phyloP scores from a whole-genome alignment of 1,139 yeast genomes.

The Hemisphaericaspora subhashii region DNA sequence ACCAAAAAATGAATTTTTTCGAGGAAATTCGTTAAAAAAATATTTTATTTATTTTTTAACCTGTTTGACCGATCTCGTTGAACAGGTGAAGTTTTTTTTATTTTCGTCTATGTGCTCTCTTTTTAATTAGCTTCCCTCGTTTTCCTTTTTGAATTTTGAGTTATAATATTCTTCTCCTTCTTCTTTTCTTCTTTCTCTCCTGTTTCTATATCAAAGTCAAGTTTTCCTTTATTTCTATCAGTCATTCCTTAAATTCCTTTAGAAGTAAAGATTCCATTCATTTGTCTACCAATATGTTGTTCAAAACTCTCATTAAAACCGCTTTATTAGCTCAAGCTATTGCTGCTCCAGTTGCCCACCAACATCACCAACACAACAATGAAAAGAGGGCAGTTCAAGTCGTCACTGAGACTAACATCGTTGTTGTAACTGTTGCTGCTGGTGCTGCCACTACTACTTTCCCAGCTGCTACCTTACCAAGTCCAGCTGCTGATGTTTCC shows the following conservation, averaged over 20 bases:
- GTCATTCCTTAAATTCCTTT: slow-evolving; percentile 12
- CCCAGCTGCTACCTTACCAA: slow-evolving; percentile 16
- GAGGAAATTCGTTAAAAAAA: not conserved
- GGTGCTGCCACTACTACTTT: slow-evolving; percentile 27
- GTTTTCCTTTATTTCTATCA: slow-evolving; percentile 10
- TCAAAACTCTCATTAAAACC: slow-evolving; percentile 41
- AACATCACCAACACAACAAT: slow-evolving; percentile 43
- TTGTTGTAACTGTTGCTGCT: slow-evolving; percentile 36
- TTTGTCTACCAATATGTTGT: slow-evolving; percentile 40
- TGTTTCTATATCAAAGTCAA: slow-evolving; percentile 3
- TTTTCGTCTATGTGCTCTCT: not conserved
- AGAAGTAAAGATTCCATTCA: slow-evolving; percentile 8
- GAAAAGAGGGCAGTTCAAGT: slow-evolving; percentile 39
- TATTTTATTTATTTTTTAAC: not conserved
- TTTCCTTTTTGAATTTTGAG: not conserved
- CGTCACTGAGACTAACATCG: slow-evolving; percentile 35
- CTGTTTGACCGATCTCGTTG: no score
- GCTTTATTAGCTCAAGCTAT: slow-evolving; percentile 29
- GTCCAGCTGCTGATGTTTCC: slow-evolving; percentile 24
- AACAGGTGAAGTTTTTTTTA: no score
- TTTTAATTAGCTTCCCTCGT: not conserved
- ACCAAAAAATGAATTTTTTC: not conserved
- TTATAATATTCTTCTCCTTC: slow-evolving; percentile 1
- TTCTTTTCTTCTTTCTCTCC: slow-evolving; percentile 6
- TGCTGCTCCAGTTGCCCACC: slow-evolving; percentile 35